Evolutionary conservation across 2,329 filamentous ascomycete species (phyloP), one percentile per base, ranked within the genome.

Genomic region (Talaromyces sp.): DNA sequence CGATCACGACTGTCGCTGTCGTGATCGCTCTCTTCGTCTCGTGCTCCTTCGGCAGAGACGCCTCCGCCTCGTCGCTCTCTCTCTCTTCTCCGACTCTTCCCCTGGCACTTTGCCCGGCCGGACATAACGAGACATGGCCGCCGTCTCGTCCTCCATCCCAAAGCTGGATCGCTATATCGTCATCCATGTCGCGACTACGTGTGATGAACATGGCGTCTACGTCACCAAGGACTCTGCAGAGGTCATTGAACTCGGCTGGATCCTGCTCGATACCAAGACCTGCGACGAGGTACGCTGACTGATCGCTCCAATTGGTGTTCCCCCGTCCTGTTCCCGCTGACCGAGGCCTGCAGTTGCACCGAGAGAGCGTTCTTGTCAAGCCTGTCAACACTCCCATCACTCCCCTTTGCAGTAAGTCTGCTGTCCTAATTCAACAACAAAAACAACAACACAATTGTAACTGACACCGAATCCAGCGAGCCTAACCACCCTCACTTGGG

Each of bases 141-240:
- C 75, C 73, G 72, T 76, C 67, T 75, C 75, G 72, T 72, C 77
- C 66, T 75, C 82, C 82, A 85, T 86, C 69, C 84, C 88, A 69
- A 89, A 89, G 80, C 86, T 96, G 79, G 95, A 99, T 82, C 91
- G 94, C 77, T 99, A 96, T 80, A 90, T 97, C 68, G 91, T 99
- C 73, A 96, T 98, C 76, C 95, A 99, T 79, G 94, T 98, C 73
- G 95, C 95, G 66, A 99, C 95, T 40, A 99, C 95, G 69, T 99
- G 95, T 80, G 95, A 99, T 78, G 95, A 99, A 78, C 95, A 99
- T 80, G 95, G 95, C 66, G 95, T 99, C 68, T 99, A 99, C 78
- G 95, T 99, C 63, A 99, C 95, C 64, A 98, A 98, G 81, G 95
- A 99, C 80, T 98, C 95, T 63, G 95, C 95, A 65, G 95, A 99